These are phyloP conservation scores for Pseudozyma thailandica DNA, from an alignment of 1,284 basidiomycete species.

Conservation along the genomic window DNA sequence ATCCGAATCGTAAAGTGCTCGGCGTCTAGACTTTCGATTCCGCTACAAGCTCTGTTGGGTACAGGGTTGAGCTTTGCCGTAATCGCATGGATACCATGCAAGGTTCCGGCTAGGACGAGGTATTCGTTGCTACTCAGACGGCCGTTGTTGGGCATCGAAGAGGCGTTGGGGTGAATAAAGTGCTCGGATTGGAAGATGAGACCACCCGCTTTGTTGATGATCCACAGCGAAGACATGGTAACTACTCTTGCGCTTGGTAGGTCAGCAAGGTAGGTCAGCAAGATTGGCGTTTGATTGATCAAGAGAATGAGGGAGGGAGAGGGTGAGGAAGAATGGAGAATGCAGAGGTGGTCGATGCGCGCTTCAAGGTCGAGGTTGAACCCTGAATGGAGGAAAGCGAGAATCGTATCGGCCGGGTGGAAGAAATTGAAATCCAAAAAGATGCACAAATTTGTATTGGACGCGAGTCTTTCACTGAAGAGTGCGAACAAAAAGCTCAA, in stretches of 20 bases:
- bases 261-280: no score
- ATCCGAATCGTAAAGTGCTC: slow-evolving; percentile 92
- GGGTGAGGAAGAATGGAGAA: background rate
- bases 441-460: slow-evolving; percentile 1
- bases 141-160: slow-evolving; percentile 34
- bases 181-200: slow-evolving; percentile 93
- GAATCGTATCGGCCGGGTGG: slow-evolving; percentile 35
- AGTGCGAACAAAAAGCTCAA: background rate
- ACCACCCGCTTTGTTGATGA: slow-evolving; percentile 98
- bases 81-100: slow-evolving; percentile 98
- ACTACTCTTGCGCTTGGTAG: background rate
- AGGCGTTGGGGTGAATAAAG: slow-evolving; percentile 51
- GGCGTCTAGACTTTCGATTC: slow-evolving; percentile 91
- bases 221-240: slow-evolving; percentile 75
- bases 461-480: background rate
- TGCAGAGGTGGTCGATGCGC: slow-evolving; percentile 6
- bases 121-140: slow-evolving; percentile 89
- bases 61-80: slow-evolving; percentile 89
- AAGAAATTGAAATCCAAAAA: slow-evolving; percentile 12
- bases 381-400: slow-evolving; percentile 10
- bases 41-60: slow-evolving; percentile 72
- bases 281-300: no score
- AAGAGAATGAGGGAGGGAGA: background rate
- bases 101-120: slow-evolving; percentile 92
- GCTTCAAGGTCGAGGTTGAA: slow-evolving; percentile 2